Base-by-base conservation (phyloP, 139 green algal species). In the Chlamydomonas applanata region DNA sequence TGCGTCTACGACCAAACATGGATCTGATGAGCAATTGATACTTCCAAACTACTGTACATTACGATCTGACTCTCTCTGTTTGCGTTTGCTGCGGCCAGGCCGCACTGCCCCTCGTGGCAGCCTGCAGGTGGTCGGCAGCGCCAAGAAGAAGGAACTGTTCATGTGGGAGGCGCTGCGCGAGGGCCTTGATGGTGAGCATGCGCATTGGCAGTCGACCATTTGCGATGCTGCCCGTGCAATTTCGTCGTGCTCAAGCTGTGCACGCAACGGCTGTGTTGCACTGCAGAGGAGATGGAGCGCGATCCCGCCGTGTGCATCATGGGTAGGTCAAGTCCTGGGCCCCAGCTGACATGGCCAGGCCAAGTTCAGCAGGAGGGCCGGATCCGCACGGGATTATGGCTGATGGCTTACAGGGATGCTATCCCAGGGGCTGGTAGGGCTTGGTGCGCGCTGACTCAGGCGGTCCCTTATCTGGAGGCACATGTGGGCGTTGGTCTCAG, bases 151-250 rank as follows among this genome's bases (percentile, higher is more conserved):
- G 52, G 81, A 93, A 49, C 85, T 93, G 72, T 84, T 95, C 78
- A 96, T 97, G 91, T 98, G 94, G 94, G 92, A 98, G 77, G 87
- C 94, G 9, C 86, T 98, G 60, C 79, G 94, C 1, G 87, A 97
- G 80, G 93, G 86, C 1, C 77, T 89, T 20, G 94, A 98, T 68
- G 40, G 40, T 49, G 40, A 49, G 40, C 40, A 49, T 19, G 7
- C 11, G 40, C 40, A 11, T 11, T 49, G 11, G n/a, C n/a, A n/a
- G n/a, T n/a, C n/a, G n/a, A n/a, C n/a, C n/a, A 7, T 49, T 11
- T 49, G 40, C 7, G 40, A 49, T 49, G 40, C 40, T n/a, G 11
- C 40, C 7, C 7, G 40, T 49, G 40, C 40, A 49, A n/a, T n/a
- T n/a, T 49, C 11, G 40, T 49, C 11, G 40, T 49, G 40, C 40